A percentile compares a stretch with the other conserved stretches of the same genome.
phyloP scores from a whole-genome alignment of 2,329 filamentous ascomycete species.

The Coniochaeta sp. region DNA sequence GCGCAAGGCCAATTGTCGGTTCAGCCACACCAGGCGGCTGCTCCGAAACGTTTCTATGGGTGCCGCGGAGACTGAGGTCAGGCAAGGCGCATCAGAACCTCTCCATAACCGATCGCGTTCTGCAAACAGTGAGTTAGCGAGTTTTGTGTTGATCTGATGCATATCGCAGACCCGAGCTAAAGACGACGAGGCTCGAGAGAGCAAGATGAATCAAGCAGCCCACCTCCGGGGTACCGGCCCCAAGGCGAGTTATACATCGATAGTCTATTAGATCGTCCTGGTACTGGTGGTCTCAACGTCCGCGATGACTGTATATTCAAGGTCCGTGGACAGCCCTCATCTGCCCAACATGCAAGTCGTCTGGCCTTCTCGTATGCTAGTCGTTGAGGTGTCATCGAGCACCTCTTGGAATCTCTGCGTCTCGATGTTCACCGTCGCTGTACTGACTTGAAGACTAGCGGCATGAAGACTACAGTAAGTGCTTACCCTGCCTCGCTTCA shows the following conservation, averaged over 20 bases:
- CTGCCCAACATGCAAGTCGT: background rate
- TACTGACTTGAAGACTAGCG: background rate
- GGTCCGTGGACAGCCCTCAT: background rate
- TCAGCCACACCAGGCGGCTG: slow-evolving; percentile 1
- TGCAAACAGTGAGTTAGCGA: background rate
- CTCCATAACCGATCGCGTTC: background rate
- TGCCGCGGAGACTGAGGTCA: background rate
- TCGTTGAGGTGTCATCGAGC: too few species aligned
- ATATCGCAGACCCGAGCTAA: background rate
- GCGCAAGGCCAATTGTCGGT: background rate
- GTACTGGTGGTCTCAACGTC: background rate
- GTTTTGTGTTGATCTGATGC: background rate
- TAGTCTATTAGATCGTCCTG: background rate
- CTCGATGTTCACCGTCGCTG: background rate
- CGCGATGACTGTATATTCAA: background rate
- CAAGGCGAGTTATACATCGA: background rate
- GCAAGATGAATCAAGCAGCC: background rate
- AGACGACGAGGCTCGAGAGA: background rate
- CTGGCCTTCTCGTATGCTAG: too few species aligned
- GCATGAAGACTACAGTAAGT: background rate
- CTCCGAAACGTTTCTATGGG: background rate
- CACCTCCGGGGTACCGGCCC: background rate
- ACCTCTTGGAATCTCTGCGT: background rate
- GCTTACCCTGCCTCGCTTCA: background rate
- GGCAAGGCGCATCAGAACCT: background rate